phyloP scores from a whole-genome alignment of 371 early-diverging fungal genomes.

The Mucor lusitanicus region DNA sequence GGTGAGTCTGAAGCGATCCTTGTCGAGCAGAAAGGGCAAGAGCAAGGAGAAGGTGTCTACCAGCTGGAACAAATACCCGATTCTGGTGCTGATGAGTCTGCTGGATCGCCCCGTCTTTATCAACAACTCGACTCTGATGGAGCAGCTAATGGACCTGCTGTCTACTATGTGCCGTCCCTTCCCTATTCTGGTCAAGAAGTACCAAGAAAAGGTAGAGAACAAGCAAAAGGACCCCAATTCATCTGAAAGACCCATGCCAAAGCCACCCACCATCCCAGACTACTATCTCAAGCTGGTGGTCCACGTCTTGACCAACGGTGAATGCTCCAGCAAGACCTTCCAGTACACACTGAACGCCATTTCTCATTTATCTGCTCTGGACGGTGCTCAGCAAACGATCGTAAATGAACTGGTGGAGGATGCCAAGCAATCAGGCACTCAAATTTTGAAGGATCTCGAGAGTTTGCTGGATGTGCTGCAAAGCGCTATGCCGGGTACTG shows the following conservation, averaged over 20 bases:
- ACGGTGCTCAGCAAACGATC: slow-evolving; percentile 75
- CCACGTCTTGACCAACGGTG: slow-evolving; percentile 84
- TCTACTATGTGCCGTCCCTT: slow-evolving; percentile 65
- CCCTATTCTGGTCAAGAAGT: slow-evolving; percentile 39
- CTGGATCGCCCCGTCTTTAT: slow-evolving; percentile 75
- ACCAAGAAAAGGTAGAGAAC: slow-evolving; percentile 22
- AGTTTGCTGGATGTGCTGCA: slow-evolving; percentile 63
- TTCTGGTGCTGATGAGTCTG: slow-evolving; percentile 75
- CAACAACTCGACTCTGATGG: slow-evolving; percentile 72
- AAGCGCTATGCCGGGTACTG: slow-evolving; percentile 52
- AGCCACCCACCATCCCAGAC: slow-evolving; percentile 72
- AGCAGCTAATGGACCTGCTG: slow-evolving; percentile 80
- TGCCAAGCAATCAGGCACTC: slow-evolving; percentile 70
- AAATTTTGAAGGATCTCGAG: slow-evolving; percentile 71
- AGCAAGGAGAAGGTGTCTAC: slow-evolving; percentile 58
- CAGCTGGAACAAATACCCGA: slow-evolving; percentile 75
- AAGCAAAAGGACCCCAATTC: slow-evolving; percentile 37
- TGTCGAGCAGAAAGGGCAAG: slow-evolving; percentile 65
- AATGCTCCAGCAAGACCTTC: slow-evolving; percentile 93
- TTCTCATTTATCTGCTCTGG: slow-evolving; percentile 77
- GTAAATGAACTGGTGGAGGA: slow-evolving; percentile 68
- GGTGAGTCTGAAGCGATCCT: slow-evolving; percentile 44
- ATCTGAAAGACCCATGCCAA: slow-evolving; percentile 36
- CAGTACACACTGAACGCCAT: slow-evolving; percentile 87
- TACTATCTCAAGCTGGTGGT: slow-evolving; percentile 76